Conservation (phyloP, 2,329 filamentous ascomycete species). For the Ilyonectria robusta region DNA sequence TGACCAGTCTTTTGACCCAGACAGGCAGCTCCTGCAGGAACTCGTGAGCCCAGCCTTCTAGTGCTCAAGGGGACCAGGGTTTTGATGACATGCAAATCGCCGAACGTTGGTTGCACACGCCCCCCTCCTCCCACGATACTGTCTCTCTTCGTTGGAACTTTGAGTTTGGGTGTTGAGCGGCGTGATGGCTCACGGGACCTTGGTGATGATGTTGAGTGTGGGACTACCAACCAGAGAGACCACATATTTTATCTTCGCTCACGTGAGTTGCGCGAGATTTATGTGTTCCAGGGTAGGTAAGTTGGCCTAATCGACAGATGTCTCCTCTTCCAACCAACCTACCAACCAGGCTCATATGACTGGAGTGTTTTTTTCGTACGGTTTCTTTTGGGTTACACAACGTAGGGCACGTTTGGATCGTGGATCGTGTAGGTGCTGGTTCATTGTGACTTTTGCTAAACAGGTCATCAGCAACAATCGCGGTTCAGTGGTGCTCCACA, state of each 20-base stretch:
- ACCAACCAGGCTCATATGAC: neutral
- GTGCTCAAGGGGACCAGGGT: neutral
- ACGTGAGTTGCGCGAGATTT: too few relatives aligned
- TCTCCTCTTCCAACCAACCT: neutral
- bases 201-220: neutral
- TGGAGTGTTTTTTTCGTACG: neutral
- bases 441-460: neutral
- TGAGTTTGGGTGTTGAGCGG: neutral
- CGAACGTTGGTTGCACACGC: neutral
- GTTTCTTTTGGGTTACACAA: neutral
- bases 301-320: neutral
- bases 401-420: neutral
- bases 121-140: neutral
- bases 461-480: too few relatives aligned
- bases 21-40: slow-evolving; percentile 34
- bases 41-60: slow-evolving; percentile 27
- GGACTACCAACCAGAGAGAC: neutral
- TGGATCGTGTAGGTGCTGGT: neutral
- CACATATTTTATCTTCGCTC: neutral
- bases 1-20: slow-evolving; percentile 23
- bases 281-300: slow-evolving; percentile 8
- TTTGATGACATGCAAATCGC: slow-evolving; percentile 10
- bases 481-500: neutral
- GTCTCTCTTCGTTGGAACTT: neutral
- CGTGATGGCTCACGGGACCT: slow-evolving; percentile 22